These are phyloP conservation scores for Blastobotrys peoriensis DNA, from an alignment of 805 yeast species.

Conservation along the genomic window DNA sequence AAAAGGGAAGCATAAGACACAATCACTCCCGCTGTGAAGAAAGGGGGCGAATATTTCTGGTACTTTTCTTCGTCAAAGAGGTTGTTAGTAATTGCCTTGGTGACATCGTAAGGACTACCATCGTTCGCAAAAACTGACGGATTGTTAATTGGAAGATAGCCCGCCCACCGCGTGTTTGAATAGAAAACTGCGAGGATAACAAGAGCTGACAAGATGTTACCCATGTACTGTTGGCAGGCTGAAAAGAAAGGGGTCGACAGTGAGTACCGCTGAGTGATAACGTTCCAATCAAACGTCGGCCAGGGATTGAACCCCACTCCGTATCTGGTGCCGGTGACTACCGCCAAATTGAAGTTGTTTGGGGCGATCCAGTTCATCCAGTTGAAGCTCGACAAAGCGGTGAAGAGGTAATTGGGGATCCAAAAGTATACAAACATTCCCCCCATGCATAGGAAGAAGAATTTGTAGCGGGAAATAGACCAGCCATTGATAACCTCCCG, in stretches of 20 bases:
- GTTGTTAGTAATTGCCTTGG: conserved; percentile 37
- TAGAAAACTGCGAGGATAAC: conserved; percentile 31
- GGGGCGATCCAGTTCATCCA: conserved; percentile 54
- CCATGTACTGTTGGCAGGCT: conserved; percentile 28
- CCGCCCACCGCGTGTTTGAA: conserved; percentile 45
- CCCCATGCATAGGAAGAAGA: conserved; percentile 40
- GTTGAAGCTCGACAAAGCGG: conserved; percentile 54
- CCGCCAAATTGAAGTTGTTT: conserved; percentile 51
- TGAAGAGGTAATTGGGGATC: conserved; percentile 61
- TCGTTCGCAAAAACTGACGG: conserved; percentile 36
- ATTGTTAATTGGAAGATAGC: conserved; percentile 46
- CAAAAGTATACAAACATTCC: conserved; percentile 52
- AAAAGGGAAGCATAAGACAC: conserved; percentile 48
- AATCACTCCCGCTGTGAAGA: conserved; percentile 48
- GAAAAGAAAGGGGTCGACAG: conserved; percentile 16
- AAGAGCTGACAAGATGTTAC: conserved; percentile 7
- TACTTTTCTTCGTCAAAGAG: conserved; percentile 41
- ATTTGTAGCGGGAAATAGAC: conserved; percentile 47
- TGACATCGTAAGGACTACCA: conserved; percentile 40
- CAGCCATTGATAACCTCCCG: conserved; percentile 47
- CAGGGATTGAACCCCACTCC: conserved; percentile 38
- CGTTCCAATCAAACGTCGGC: conserved; percentile 37
- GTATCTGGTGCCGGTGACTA: conserved; percentile 57
- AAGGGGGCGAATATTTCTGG: conserved; percentile 48
- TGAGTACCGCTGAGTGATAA: conserved; percentile 23